These are phyloP conservation scores for Zizania palustris DNA, from an alignment of 202 grass and related monocot genomes.

Conservation along the genomic window DNA sequence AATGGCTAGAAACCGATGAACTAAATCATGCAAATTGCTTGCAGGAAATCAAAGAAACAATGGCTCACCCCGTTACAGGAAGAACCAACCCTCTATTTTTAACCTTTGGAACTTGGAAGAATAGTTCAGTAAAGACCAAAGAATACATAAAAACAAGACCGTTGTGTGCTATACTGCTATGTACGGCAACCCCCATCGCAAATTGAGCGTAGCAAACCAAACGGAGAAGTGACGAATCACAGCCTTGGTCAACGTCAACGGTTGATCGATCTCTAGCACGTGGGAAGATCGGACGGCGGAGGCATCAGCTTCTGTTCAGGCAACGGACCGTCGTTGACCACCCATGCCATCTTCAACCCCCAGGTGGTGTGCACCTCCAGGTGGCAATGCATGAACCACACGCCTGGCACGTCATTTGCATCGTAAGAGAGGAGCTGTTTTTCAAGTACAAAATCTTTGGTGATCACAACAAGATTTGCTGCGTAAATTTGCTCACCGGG, in stretches of 20 bases:
- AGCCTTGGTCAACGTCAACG: neutral
- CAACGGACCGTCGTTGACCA: conserved; percentile 70
- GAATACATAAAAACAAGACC: neutral
- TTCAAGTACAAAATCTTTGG: neutral
- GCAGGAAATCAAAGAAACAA: neutral
- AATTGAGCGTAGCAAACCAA: neutral
- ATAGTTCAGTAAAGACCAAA: neutral
- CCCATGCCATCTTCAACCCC: conserved; percentile 88
- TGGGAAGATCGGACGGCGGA: conserved; percentile 73
- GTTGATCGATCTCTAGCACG: conserved; percentile 37
- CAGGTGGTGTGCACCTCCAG: conserved; percentile 84
- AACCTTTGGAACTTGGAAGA: neutral
- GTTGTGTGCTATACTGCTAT: neutral
- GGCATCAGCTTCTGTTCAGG: conserved; percentile 75
- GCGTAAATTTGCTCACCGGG: conserved; percentile 36
- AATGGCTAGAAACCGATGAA: neutral
- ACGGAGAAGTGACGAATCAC: conserved; percentile 9
- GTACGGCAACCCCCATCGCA: conserved; percentile 1
- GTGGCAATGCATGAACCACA: conserved; percentile 94
- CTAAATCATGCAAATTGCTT: neutral
- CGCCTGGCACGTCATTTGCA: conserved; percentile 40
- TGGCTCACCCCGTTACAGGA: neutral
- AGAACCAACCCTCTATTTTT: neutral
- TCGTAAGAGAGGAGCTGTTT: too few relatives aligned
- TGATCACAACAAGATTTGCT: neutral